Percentiles rank a stretch among this genome's conserved stretches.
These are phyloP conservation scores for Rehmannia glutinosa DNA, from an alignment of 257 asterid species.

Conservation along the genomic window DNA sequence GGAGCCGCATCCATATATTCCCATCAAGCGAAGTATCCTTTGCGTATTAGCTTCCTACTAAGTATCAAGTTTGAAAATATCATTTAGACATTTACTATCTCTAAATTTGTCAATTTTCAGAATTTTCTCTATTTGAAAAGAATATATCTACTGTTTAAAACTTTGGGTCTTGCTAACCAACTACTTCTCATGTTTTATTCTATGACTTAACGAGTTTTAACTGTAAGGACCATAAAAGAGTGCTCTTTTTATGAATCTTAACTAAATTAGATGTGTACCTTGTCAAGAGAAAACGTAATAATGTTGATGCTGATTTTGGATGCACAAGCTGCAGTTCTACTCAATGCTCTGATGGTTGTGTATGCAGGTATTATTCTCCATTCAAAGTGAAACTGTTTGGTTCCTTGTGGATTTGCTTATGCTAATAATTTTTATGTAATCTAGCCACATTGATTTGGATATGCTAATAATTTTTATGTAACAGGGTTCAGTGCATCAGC, in stretches of 20 bases:
- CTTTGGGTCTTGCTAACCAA: not conserved
- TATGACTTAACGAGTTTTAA: not conserved
- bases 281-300: constrained; percentile 68
- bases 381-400: not conserved
- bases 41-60: constrained; percentile 17
- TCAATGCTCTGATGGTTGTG: constrained; percentile 68
- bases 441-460: not conserved
- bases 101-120: not conserved
- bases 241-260: constrained; percentile 29
- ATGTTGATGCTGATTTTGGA: constrained; percentile 59
- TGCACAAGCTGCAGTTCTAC: constrained; percentile 70
- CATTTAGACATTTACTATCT: constrained; percentile 1
- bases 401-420: too few species aligned
- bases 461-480: constrained; percentile 10
- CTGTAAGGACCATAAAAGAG: not conserved
- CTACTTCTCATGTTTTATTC: constrained; percentile 6
- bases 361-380: constrained; percentile 62
- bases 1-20: constrained; percentile 67
- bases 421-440: too few species aligned
- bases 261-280: constrained; percentile 69
- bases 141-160: constrained; percentile 1
- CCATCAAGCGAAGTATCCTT: constrained; percentile 89
- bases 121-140: not conserved
- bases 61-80: constrained; percentile 3
- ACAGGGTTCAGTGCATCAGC: constrained; percentile 89